These are phyloP conservation scores for Melastoma candidum DNA, from an alignment of 441 rosid species.

Conservation along the genomic window DNA sequence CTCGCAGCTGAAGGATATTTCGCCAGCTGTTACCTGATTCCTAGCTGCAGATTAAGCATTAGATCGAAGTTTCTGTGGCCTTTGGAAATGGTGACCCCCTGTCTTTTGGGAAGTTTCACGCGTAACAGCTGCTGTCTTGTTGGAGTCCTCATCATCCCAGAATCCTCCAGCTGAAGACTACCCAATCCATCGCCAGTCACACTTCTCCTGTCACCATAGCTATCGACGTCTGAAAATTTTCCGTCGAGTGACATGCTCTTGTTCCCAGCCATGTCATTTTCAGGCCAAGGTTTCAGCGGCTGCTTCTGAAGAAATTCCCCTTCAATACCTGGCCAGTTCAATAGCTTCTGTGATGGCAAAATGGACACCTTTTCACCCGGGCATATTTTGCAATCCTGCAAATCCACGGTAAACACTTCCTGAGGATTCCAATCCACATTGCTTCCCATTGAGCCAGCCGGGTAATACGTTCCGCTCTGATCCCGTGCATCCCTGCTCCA, in stretches of 20 bases:
- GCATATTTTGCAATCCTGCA: conserved; percentile 9
- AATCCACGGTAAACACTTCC: conserved; percentile 9
- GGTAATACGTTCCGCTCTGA: conserved; percentile 9
- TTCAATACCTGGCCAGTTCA: conserved; percentile 8
- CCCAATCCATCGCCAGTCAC: background rate
- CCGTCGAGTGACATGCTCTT: conserved; percentile 29
- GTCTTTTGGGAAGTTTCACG: conserved; percentile 8
- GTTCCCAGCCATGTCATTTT: conserved; percentile 3
- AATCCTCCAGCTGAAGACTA: conserved; percentile 1
- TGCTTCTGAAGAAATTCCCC: conserved; percentile 3
- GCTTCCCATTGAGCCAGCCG: conserved; percentile 3
- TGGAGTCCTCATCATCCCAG: background rate
- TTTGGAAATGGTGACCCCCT: conserved; percentile 17
- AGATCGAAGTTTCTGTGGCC: conserved; percentile 18
- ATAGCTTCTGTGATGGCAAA: conserved; percentile 9
- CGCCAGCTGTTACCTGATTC: conserved; percentile 10
- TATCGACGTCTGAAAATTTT: too few species aligned
- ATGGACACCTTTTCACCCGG: conserved; percentile 5
- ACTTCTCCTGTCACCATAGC: too few species aligned
- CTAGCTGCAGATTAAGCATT: conserved; percentile 18
- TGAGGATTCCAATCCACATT: conserved; percentile 20
- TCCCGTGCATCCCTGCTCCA: conserved; percentile 14
- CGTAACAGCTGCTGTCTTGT: conserved; percentile 8
- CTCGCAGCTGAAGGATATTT: background rate
- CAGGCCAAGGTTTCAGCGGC: background rate